Base-by-base conservation (phyloP, 768 basidiomycete genomes). In the Coprinopsis marcescibilis region DNA sequence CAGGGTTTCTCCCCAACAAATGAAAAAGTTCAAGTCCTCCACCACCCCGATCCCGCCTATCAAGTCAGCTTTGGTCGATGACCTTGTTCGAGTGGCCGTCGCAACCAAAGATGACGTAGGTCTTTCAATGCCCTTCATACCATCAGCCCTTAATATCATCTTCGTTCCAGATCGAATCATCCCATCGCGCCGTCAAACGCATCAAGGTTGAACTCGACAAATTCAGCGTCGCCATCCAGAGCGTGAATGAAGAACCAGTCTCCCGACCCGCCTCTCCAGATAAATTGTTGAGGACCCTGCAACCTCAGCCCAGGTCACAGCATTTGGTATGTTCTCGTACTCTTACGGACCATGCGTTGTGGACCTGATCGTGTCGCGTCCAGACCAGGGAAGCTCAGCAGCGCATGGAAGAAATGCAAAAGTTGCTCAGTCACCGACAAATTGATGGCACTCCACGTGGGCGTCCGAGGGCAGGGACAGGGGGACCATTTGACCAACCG, bases 381-480 rank as follows among this genome's bases (percentile, higher is more conserved):
- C n/a, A 91, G 89, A 85, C 77, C 11, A 81, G 65, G 57, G 88
- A 81, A 45, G 87, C 88, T 27, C 81, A 81, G 54, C 81, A 82
- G 27, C 80, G 89, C 19, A 73, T 89, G 71, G 80, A 88, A 55
- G 89, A 92, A 61, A 88, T 92, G 88, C 76, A 81, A 32, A 77
- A 77, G 52, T 68, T 89, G 46, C 89, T 92, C 48, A 65, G 69
- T 29, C 76, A 70, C 51, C 70, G 88, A 53, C 71, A 78, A 55
- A 34, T 36, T 13, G 83, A 82, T 27, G 62, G 63, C 4, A 69
- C 76, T 7, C 73, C 77, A 48, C 72, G 73, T 20, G 65, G 62
- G 45, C 73, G 77, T 41, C 65, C 75, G 8, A 69, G 72, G 30
- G 75, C 58, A 53, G 61, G 55, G 32, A 56, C 64, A n/a, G n/a